phyloP scores from a whole-genome alignment of 345 rosid genomes.

The Salix brachista region DNA sequence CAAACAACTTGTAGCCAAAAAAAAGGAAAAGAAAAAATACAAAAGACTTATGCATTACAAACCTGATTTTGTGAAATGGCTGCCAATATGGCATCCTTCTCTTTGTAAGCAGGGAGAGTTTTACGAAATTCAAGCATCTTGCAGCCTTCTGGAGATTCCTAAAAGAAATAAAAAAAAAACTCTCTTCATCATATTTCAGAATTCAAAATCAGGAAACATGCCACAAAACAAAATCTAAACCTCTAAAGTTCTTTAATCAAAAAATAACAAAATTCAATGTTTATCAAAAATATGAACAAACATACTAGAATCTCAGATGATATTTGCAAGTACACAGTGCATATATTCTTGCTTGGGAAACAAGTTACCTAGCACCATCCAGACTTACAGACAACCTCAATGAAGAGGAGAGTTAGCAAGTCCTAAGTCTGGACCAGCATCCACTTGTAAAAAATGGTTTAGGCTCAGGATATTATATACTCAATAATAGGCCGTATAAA shows the following conservation, averaged over 20 bases:
- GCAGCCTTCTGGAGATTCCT: slow-evolving; percentile 71
- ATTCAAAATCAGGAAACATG: background rate
- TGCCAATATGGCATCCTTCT: slow-evolving; percentile 57
- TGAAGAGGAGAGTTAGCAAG: background rate
- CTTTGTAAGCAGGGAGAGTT: slow-evolving; percentile 76
- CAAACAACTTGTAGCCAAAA: slow-evolving; percentile 8
- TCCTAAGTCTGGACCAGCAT: background rate
- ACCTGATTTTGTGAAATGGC: slow-evolving; percentile 77
- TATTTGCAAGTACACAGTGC: background rate
- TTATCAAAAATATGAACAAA: background rate
- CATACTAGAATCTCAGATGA: too few species aligned
- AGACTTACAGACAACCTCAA: background rate
- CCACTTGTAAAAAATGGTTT: background rate
- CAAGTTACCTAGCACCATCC: background rate
- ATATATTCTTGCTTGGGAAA: background rate
- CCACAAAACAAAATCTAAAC: background rate
- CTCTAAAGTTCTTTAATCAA: background rate
- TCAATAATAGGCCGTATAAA: too few species aligned
- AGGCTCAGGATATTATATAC: background rate
- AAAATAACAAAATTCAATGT: background rate
- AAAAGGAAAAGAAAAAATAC: background rate
- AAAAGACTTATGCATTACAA: background rate
- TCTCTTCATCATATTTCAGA: background rate
- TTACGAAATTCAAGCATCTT: slow-evolving; percentile 61
- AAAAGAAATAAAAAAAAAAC: slow-evolving; percentile 3